Percentiles rank a stretch among this genome's conserved stretches.
Conservation (phyloP, 495 filamentous ascomycete genomes). For the Haplographium delicatum region DNA sequence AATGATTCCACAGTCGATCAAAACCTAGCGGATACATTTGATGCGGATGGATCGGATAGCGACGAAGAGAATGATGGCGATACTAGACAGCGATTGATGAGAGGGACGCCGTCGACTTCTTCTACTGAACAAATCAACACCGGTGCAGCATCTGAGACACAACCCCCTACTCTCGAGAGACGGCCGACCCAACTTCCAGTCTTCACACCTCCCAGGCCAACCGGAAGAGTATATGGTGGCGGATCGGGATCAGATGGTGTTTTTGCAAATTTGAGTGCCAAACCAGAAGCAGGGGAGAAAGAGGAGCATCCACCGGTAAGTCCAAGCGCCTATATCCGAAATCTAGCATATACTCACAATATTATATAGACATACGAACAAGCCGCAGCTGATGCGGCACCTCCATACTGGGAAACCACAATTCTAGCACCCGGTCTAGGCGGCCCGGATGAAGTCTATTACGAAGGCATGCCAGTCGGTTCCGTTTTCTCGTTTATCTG, state of each 20-base stretch:
- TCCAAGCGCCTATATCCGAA: slow-evolving; percentile 19
- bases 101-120: slow-evolving; percentile 39
- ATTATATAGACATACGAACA: slow-evolving; percentile 83
- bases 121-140: slow-evolving; percentile 30
- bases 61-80: slow-evolving; percentile 70
- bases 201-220: slow-evolving; percentile 19
- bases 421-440: slow-evolving; percentile 85
- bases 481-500: slow-evolving; percentile 94
- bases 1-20: slow-evolving; percentile 59
- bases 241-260: slow-evolving; percentile 82
- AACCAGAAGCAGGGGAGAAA: slow-evolving; percentile 81
- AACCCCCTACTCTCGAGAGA: slow-evolving; percentile 14
- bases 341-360: slow-evolving; percentile 24
- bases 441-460: slow-evolving; percentile 85
- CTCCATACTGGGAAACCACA: slow-evolving; percentile 98
- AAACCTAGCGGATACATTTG: slow-evolving; percentile 87
- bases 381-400: slow-evolving; percentile 92
- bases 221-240: slow-evolving; percentile 51
- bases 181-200: slow-evolving; percentile 31
- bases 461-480: slow-evolving; percentile 93
- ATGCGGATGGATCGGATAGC: slow-evolving; percentile 64
- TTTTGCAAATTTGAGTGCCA: slow-evolving; percentile 90
- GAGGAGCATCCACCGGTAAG: slow-evolving; percentile 91
- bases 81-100: slow-evolving; percentile 80
- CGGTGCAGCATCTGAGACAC: background rate